Base-by-base conservation (phyloP, 2,329 filamentous ascomycete genomes). In the Colletotrichum plurivorum region DNA sequence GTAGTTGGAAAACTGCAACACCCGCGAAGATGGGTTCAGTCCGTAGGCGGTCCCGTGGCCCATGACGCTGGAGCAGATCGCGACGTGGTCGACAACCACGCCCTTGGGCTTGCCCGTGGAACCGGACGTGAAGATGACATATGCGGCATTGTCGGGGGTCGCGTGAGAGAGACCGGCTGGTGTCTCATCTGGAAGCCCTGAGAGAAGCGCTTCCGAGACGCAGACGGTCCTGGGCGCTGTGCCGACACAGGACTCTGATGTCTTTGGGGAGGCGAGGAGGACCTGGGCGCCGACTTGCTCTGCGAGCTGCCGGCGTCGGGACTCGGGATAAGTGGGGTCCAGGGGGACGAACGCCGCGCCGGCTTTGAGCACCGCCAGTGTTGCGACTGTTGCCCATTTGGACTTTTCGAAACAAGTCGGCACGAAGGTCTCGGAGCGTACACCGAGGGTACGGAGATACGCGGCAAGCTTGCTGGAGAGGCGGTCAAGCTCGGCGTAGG, bases 81-180 rank as follows among this genome's bases (percentile, higher is more conserved):
- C 74, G 10, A 53, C 56, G 66, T 80, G 78, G 4, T 76, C 74
- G 46, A 78, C 73, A 15, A 85, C 79, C 15, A 87, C 82, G n/a
- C 85, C 86, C 74, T 89, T 89, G 0, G 87, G 87, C 16, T 77
- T 78, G 5, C 87, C 87, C 0, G 87, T 89, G 31, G 83, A 88
- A n/a, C 87, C 87, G 2, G 86, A 88, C 4, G 87, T 89, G 74
- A 88, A 89, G 71, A 87, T 84, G 69, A 85, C 83, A 51, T 77
- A 78, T 13, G 7, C n/a, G 54, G 7, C 12, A 7, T 12, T 20
- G 5, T 25, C 22, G 22, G 22, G 22, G 22, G 1, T 25, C 1
- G 22, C 22, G 4, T 25, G 22, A 5, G 22, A 25, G 22, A 25
- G 22, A 25, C 22, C 22, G 22, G 22, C 22, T 4, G 7, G 22